These are phyloP conservation scores for Linderina pennispora DNA, from an alignment of 192 early-diverging fungal genomes.

Conservation along the genomic window DNA sequence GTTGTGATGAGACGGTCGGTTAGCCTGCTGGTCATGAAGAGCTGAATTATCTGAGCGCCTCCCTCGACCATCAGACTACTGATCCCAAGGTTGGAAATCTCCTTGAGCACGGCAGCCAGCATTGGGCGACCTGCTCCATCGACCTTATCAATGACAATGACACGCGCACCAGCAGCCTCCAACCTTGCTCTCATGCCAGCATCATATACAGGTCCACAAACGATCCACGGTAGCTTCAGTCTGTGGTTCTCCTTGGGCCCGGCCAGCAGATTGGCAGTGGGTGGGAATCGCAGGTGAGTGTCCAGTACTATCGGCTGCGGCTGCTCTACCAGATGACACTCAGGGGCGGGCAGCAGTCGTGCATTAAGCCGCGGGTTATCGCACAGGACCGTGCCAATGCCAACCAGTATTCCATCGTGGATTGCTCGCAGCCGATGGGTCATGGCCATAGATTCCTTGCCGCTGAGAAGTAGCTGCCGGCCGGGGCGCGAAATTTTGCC, in stretches of 20 bases:
- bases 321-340: constrained; percentile 4
- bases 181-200: constrained; percentile 23
- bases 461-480: constrained; percentile 63
- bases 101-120: constrained; percentile 10
- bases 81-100: constrained; percentile 35
- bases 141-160: constrained; percentile 37
- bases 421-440: constrained; percentile 70
- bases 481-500: constrained; percentile 60
- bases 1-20: constrained; percentile 52
- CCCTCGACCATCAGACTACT: constrained; percentile 83
- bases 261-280: constrained; percentile 49
- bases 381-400: constrained; percentile 70
- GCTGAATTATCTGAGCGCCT: constrained; percentile 66
- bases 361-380: constrained; percentile 73
- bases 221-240: constrained; percentile 53
- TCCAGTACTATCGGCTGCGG: constrained; percentile 82
- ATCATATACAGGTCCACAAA: constrained; percentile 32
- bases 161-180: constrained; percentile 54
- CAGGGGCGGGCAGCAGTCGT: constrained; percentile 8
- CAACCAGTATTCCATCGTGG: constrained; percentile 84
- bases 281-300: constrained; percentile 57
- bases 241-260: constrained; percentile 25
- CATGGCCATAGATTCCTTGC: constrained; percentile 66
- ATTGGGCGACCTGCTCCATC: constrained; percentile 1
- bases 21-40: constrained; percentile 44